phyloP scores from a whole-genome alignment of 1,139 yeast genomes.

The Suhomyces choctaworum region DNA sequence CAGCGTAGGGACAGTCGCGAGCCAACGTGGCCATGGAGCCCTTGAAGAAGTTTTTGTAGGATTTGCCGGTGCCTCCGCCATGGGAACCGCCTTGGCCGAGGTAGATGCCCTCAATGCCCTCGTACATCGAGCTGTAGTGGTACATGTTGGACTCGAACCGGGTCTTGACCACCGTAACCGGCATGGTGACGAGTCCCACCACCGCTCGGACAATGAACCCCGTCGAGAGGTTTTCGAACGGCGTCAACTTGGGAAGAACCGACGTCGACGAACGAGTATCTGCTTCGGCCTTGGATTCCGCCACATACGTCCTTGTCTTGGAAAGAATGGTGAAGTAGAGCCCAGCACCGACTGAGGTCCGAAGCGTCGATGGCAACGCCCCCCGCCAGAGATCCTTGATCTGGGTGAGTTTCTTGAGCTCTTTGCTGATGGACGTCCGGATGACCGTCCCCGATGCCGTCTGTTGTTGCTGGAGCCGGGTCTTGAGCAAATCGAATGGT shows the following conservation, averaged over 20 bases:
- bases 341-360: conserved; percentile 92
- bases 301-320: conserved; percentile 54
- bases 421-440: conserved; percentile 36
- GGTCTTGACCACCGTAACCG: conserved; percentile 91
- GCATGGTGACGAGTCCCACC: conserved; percentile 94
- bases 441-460: conserved; percentile 38
- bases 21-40: conserved; percentile 88
- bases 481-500: conserved; percentile 87
- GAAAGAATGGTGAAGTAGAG: conserved; percentile 76
- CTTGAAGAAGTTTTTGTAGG: conserved; percentile 68
- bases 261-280: conserved; percentile 22
- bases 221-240: conserved; percentile 65
- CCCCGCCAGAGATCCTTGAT: conserved; percentile 83
- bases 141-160: conserved; percentile 81
- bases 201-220: conserved; percentile 81
- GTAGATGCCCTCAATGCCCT: conserved; percentile 63
- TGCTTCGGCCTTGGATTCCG: conserved; percentile 29
- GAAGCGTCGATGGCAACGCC: conserved; percentile 81
- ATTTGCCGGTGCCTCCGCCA: conserved; percentile 11
- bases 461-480: conserved; percentile 78
- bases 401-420: conserved; percentile 48
- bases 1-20: conserved; percentile 96
- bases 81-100: conserved; percentile 19
- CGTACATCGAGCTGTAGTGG: conserved; percentile 62
- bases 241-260: conserved; percentile 69